Evolutionary conservation across 805 yeast species (phyloP), one percentile per base, ranked within the genome.

Genomic region (Sugiyamaella chiloensis): DNA sequence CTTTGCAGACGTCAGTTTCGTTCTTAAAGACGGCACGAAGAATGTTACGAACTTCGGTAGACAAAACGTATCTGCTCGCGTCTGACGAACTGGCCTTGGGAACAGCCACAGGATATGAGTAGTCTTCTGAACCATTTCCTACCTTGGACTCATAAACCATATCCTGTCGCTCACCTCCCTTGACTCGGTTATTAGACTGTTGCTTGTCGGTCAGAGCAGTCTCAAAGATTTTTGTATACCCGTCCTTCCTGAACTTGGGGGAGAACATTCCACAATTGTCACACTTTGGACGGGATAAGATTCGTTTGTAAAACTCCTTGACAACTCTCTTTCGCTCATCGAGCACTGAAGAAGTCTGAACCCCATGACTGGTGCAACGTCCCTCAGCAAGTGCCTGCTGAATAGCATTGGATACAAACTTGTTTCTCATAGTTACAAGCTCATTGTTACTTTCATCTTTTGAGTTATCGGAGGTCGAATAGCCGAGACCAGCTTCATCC

Each of bases 221-320:
- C 70, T 93, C 98, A 61, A 93, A 93, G 54, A 93, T 81, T 72
- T 95, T 93, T 52, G 90, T 78, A 62, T 81, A 84, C 0, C 99
- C 99, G 64, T 93, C 99, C 61, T 90, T 91, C 70, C 99, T 81
- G 73, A 84, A 91, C 29, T 84, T 74, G 47, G 99, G 98, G 39
- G 96, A 88, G 66, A 74, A 87, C 96, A 90, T 87, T 37, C 89
- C 87, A 77, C 99, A 93, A 68, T 90, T 89, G 60, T 87, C 96
- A 78, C 99, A 93, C 67, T 83, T 86, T 47, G 89, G 83, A 67
- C 96, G 80, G 41, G 85, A 67, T 53, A 87, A 69, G 42, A 90
- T 67, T 58, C 78, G 78, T 59, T 78, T 79, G 72, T 89, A 87
- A 60, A 90, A 84, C 29, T 83, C 88, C 49, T 81, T 83, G 47